Base-by-base conservation (phyloP, 345 rosid species). In the Firmiana major region DNA sequence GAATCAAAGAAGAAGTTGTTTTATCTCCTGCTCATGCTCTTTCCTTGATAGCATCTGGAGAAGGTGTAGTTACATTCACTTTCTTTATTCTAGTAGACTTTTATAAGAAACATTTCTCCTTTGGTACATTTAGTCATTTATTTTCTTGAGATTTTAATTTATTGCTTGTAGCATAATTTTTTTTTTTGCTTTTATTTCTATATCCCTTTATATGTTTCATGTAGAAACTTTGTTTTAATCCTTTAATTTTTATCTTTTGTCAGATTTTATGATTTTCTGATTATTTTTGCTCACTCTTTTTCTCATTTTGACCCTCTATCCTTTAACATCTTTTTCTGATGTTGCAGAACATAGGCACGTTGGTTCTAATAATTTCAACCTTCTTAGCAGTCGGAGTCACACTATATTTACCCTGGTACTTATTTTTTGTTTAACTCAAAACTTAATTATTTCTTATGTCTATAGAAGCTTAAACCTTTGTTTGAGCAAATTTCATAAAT, bases 381-480 rank as follows among this genome's bases (percentile, higher is more conserved):
- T 95, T 79, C 88, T 90, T 53, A 93, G 99, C 91, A 95, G 99
- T 73, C 89, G 96, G 74, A 95, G 99, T 86, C 99, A 95, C 88
- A 95, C 99, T 57, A 91, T 93, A 77, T 95, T 95, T 76, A 91
- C 98, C 21, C 80, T 91, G 93, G 97, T 92, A 91, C 34, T 17
- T 26, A 19, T 75, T 9, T 63, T 53, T 51, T 63, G 62, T 34
- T 75, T 75, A 51, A 75, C n/a, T 75, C 6, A 46, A 26, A 46
- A 4, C 53, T 15, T 15, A 63, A 49, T 63, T 24, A 7, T 31
- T 77, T 43, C 1, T 59, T 11, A 58, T 58, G 57, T 22, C 12
- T 55, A 17, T 10, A 55, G 69, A 76, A 67, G 11, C 17, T 26
- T n/a, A 53, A 67, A 51, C 19, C 58, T 38, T 36, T 42, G 34